Evolutionary conservation across 2,329 filamentous ascomycete genomes (phyloP), one percentile per base, ranked within the genome.

Genomic region (Plectosphaerella cucumerina): DNA sequence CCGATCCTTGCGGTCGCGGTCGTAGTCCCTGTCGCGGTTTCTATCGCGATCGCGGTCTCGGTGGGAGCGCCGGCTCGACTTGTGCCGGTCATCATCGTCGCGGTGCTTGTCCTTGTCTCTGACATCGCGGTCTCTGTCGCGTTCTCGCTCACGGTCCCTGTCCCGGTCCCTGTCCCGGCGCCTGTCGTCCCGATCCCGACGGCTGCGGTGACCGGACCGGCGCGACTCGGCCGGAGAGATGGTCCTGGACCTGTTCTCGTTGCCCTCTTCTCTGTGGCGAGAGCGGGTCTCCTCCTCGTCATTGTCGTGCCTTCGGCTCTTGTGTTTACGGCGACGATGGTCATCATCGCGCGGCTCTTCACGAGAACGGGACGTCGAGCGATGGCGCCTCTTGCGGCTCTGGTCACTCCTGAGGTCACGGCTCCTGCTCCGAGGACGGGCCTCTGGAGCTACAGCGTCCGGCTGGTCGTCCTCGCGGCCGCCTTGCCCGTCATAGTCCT

Each of bases 221-320:
- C 77, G 81, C 35, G 76, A 76, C 10, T 78, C 76, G 12, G 82
- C 80, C 1, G 79, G 80, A 3, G 88, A 90, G 5, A 77, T 76
- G 5, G 87, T 89, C 51, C 86, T 77, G 1, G 85, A 84, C 47
- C 79, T 77, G 45, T 83, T 78, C 12, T 72, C 70, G 57, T 75
- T 72, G 45, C 74, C 69, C 56, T 67, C 66, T 54, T 59, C 39
- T 44, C 57, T 55, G 42, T 69, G 57, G 35, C 66, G 65, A 39
- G 64, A 60, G 55, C 62, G 69, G 47, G 63, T 60, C 43, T 78
- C 72, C 47, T 75, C 72, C 17, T 78, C 77, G 45, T 78, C 75
- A 15, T 70, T 70, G 51, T 74, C 62, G 43, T 70, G 64, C 53
- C 71, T 67, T 50, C 66, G 68, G 65, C 69, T 71, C 57, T 65